phyloP scores from a whole-genome alignment of 208 protist genomes.

The Leishmania mexicana region DNA sequence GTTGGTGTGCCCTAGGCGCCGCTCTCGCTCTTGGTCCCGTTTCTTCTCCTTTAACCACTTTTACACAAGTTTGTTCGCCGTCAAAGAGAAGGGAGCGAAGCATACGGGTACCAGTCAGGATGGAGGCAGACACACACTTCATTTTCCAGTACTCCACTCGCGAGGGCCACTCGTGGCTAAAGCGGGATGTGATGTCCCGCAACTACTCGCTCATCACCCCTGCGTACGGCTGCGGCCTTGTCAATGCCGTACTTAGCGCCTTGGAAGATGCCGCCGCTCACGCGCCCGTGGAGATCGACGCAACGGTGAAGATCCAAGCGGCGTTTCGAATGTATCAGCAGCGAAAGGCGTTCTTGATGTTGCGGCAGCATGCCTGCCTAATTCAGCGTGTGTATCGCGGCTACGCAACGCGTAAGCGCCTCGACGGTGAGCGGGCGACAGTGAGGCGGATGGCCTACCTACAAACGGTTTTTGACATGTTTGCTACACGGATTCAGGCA shows the following conservation, averaged over 20 bases:
- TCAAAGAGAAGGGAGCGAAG: not conserved
- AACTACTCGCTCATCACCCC: conserved; percentile 26
- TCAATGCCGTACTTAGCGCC: conserved; percentile 30
- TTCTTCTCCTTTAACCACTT: not conserved
- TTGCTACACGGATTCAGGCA: conserved; percentile 72
- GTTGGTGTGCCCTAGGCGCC: not conserved
- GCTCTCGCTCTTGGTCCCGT: not conserved
- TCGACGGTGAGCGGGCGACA: conserved; percentile 15
- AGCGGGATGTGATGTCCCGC: conserved; percentile 11
- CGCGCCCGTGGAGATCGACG: conserved; percentile 19
- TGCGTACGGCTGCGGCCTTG: conserved; percentile 22
- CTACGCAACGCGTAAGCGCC: conserved; percentile 34
- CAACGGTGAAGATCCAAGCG: conserved; percentile 53
- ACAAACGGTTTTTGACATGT: conserved; percentile 62
- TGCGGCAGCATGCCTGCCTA: conserved; percentile 23
- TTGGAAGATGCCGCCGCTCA: conserved; percentile 22
- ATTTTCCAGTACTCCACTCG: conserved; percentile 24
- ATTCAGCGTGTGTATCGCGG: conserved; percentile 71
- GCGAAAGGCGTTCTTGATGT: conserved; percentile 24
- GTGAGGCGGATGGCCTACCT: conserved; percentile 19
- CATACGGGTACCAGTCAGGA: not conserved
- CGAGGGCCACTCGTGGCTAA: conserved; percentile 8
- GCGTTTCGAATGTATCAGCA: conserved; percentile 59
- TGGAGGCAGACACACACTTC: not conserved
- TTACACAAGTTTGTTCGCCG: not conserved